Conservation (phyloP, 768 basidiomycete genomes). For the Pleurotus salmoneostramineus region DNA sequence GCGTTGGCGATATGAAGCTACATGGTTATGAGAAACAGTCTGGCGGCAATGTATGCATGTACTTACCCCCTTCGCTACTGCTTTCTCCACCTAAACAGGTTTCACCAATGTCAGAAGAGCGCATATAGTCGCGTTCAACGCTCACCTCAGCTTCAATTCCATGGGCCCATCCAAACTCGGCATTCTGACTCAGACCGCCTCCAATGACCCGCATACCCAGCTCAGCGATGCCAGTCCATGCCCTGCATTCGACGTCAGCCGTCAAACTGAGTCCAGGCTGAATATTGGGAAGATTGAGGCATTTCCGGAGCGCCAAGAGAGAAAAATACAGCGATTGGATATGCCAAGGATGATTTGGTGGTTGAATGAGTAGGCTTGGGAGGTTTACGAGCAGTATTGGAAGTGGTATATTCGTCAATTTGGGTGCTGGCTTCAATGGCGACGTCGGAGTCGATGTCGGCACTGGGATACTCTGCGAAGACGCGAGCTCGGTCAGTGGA, state of each 20-base stretch:
- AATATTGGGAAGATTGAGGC: conserved; percentile 31
- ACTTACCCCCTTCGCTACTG: conserved; percentile 68
- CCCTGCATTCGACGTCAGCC: conserved; percentile 61
- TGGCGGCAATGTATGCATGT: conserved; percentile 13
- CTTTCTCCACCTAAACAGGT: conserved; percentile 48
- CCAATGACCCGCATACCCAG: conserved; percentile 55
- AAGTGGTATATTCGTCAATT: conserved; percentile 21
- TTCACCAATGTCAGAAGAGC: not conserved
- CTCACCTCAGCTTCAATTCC: conserved; percentile 54
- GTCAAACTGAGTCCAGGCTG: conserved; percentile 34
- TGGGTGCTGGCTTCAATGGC: not conserved
- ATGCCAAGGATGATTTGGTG: conserved; percentile 58
- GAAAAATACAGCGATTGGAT: conserved; percentile 53
- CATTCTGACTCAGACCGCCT: conserved; percentile 34
- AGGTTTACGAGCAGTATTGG: conserved; percentile 56
- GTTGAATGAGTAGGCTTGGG: conserved; percentile 58
- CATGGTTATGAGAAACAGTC: conserved; percentile 34
- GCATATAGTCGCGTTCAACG: not conserved
- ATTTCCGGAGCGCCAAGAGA: conserved; percentile 49
- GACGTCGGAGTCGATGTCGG: conserved; percentile 1
- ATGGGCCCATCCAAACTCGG: conserved; percentile 39
- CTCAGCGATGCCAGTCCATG: conserved; percentile 69
- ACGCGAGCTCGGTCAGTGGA: conserved; percentile 4
- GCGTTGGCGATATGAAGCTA: conserved; percentile 7
- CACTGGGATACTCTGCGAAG: not conserved